Conservation (phyloP, 495 filamentous ascomycete genomes). For the Xylaria sp. region DNA sequence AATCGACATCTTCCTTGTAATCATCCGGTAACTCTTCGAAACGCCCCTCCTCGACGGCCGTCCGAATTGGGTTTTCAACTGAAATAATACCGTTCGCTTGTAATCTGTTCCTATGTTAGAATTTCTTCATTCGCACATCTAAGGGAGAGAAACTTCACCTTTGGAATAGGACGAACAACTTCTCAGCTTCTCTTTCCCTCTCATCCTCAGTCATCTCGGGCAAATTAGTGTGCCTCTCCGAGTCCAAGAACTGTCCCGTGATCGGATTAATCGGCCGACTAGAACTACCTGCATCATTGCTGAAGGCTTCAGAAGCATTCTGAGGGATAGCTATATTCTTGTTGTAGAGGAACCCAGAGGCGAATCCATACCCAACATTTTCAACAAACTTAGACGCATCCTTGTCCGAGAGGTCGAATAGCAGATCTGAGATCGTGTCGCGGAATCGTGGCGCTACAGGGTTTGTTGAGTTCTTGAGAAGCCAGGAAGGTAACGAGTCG, state of each 20-base stretch:
- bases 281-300: slow-evolving; percentile 39
- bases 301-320: slow-evolving; percentile 65
- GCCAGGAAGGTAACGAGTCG: slow-evolving; percentile 74
- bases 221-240: slow-evolving; percentile 63
- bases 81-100: slow-evolving; percentile 82
- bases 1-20: slow-evolving; percentile 51
- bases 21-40: slow-evolving; percentile 72
- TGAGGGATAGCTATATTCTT: slow-evolving; percentile 79
- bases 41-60: slow-evolving; percentile 76
- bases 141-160: slow-evolving; percentile 57
- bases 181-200: slow-evolving; percentile 92
- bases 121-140: slow-evolving; percentile 16
- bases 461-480: slow-evolving; percentile 82
- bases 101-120: slow-evolving; percentile 59
- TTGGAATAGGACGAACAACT: slow-evolving; percentile 93
- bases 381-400: slow-evolving; percentile 74
- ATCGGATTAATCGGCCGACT: slow-evolving; percentile 74
- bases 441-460: slow-evolving; percentile 72
- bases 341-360: slow-evolving; percentile 85
- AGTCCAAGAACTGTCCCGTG: slow-evolving; percentile 83
- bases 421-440: slow-evolving; percentile 75
- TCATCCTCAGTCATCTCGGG: slow-evolving; percentile 88
- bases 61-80: slow-evolving; percentile 83
- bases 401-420: slow-evolving; percentile 86
- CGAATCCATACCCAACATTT: slow-evolving; percentile 91